These are phyloP conservation scores for Hydnum rufescens DNA, from an alignment of 768 basidiomycete genomes.

Conservation along the genomic window DNA sequence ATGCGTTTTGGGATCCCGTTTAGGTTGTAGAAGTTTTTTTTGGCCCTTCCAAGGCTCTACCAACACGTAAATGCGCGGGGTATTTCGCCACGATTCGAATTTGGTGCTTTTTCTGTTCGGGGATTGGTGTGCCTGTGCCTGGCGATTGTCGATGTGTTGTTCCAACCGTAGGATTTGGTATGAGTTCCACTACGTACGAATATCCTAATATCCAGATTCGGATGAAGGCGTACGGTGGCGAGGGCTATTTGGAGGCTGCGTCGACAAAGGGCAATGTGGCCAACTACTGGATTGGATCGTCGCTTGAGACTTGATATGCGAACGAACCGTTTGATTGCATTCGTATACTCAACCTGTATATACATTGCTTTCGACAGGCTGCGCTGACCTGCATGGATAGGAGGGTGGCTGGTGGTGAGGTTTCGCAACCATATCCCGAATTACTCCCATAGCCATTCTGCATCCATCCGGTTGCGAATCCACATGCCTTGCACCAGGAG, in stretches of 20 bases:
- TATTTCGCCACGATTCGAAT: too few relatives aligned
- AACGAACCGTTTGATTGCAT: too few relatives aligned
- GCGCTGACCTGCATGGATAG: constrained; percentile 9
- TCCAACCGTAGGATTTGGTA: constrained; percentile 22
- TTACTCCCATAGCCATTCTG: constrained; percentile 9
- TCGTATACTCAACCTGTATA: not conserved
- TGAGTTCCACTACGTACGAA: constrained; percentile 21
- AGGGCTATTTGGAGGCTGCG: not conserved
- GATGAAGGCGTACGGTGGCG: not conserved
- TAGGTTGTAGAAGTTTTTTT: too few relatives aligned
- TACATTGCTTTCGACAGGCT: constrained; percentile 4
- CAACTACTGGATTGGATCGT: constrained; percentile 1
- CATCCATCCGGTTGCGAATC: constrained; percentile 13
- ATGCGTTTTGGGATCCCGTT: too few relatives aligned
- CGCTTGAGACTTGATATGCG: constrained; percentile 4
- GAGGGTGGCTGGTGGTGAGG: constrained; percentile 10
- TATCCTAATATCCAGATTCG: constrained; percentile 15
- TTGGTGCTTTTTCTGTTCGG: too few relatives aligned
- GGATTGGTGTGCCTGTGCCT: too few relatives aligned
- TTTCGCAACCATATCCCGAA: constrained; percentile 13
- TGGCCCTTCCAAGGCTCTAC: too few relatives aligned
- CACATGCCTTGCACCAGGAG: constrained; percentile 8
- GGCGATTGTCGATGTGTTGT: too few relatives aligned
- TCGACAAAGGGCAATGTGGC: constrained; percentile 2
- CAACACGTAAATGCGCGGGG: too few relatives aligned